phyloP scores from a whole-genome alignment of 352 stramenopile species.

The Pythium dissimile region DNA sequence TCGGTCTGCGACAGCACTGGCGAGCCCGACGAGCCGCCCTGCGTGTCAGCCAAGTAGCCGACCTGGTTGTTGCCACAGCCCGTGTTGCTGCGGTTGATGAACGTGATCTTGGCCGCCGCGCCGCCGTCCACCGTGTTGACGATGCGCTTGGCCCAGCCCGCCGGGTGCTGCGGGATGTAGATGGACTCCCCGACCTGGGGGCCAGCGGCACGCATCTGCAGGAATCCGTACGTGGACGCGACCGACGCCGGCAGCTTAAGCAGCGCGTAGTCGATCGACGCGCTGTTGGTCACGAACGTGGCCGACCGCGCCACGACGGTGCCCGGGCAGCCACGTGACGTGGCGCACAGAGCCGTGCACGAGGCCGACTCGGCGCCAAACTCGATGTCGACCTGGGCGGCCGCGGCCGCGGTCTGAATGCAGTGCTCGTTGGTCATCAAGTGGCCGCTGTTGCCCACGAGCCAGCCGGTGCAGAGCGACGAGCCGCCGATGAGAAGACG shows the following conservation, averaged over 20 bases:
- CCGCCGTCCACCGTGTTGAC: constrained; percentile 18
- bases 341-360: constrained; percentile 15
- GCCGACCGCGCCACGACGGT: constrained; percentile 12
- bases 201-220: constrained; percentile 21
- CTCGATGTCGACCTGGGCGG: constrained; percentile 24
- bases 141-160: constrained; percentile 66
- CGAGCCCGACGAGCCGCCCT: constrained; percentile 26
- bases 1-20: constrained; percentile 23
- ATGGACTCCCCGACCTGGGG: constrained; percentile 29
- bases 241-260: constrained; percentile 8
- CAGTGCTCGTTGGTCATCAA: constrained; percentile 27
- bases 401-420: constrained; percentile 6
- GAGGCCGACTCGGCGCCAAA: constrained; percentile 21
- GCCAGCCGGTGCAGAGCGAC: constrained; percentile 29
- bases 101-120: constrained; percentile 1
- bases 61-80: constrained; percentile 28
- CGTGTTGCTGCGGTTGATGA: constrained; percentile 1
- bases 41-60: constrained; percentile 30
- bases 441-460: constrained; percentile 25
- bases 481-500: constrained; percentile 28
- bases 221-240: constrained; percentile 25
- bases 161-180: constrained; percentile 62
- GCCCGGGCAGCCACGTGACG: constrained; percentile 22
- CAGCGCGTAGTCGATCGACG: constrained; percentile 17
- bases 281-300: constrained; percentile 22